Base-by-base conservation (phyloP, 2,329 filamentous ascomycete species). In the Elsinoe ampelina region DNA sequence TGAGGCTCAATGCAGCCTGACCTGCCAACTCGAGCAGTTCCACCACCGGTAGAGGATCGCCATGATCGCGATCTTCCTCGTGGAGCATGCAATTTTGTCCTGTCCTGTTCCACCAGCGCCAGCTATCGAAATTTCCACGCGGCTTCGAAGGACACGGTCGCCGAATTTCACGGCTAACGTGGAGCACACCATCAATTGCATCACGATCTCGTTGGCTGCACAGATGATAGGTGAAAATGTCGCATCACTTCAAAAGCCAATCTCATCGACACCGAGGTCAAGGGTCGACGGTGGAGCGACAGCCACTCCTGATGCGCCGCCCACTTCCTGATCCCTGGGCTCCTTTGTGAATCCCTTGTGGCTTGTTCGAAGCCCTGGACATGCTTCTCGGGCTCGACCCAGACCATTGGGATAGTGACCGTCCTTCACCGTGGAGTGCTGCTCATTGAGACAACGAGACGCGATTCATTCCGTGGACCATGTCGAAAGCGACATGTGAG, bases 21-120 rank as follows among this genome's bases (percentile, higher is more conserved):
- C 48, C 48, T 52, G 48, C 48, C 32, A 36, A 36, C 22, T 38
- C 10, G 32, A 38, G 48, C 48, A 52, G 17, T 52, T n/a, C 36
- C 45, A 50, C 45, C 15, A 34, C 45, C 32, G 22, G 45, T 12
- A 34, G 32, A 50, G 13, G 45, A 50, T 50, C 36, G 45, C 3
- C 26, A 36, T 50, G 22, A 48, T 42, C 39, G 39, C 39, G 17
- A 42, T 45, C 41, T 10, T 8, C 7, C 20, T 22, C 11, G n/a
- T 45, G 41, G 19, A 26, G 26, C 41, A 45, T 45, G 41, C 41
- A 45, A 45, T 45, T 50, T 50, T 50, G 26, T 17, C 32, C 22
- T 30, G 6, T 50, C 45, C 41, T 45, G 41, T 45, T 26, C 19
- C 41, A 45, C 41, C 41, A 45, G 41, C 20, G 19, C 41, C 41